Evolutionary conservation across 768 basidiomycete genomes (phyloP).

Genomic region (Mycena sanguinolenta): DNA sequence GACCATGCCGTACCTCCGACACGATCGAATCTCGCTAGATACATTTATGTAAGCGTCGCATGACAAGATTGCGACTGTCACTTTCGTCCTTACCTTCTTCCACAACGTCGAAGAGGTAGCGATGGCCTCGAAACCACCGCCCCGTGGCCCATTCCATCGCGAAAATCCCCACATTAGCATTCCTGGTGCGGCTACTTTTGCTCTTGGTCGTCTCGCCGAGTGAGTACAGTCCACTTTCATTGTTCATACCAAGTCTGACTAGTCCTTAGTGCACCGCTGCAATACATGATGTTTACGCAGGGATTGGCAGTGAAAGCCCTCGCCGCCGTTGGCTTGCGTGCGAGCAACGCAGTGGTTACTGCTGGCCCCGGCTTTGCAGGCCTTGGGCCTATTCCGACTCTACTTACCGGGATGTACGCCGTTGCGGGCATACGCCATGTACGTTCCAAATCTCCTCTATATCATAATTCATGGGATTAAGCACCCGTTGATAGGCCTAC

Average conservation of each 20-base stretch:
- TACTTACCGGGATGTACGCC: conserved; percentile 36
- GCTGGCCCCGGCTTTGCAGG: conserved; percentile 31
- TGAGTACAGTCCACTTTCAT: not conserved
- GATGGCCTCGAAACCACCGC: too few species aligned
- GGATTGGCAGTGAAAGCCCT: conserved; percentile 37
- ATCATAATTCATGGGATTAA: not conserved
- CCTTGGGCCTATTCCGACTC: conserved; percentile 31
- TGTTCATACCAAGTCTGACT: not conserved
- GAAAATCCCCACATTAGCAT: not conserved
- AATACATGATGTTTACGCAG: conserved; percentile 32
- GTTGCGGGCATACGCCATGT: conserved; percentile 29
- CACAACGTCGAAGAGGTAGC: too few species aligned
- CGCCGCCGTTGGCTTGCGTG: conserved; percentile 31
- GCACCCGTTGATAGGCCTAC: conserved; percentile 5
- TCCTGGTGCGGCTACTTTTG: conserved; percentile 14
- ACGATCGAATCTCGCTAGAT: too few species aligned
- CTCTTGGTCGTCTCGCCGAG: conserved; percentile 29
- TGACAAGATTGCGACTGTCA: too few species aligned
- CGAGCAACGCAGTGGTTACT: conserved; percentile 24
- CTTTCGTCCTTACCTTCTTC: too few species aligned
- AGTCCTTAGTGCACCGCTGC: conserved; percentile 31
- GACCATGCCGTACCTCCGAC: too few species aligned
- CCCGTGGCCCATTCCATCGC: too few species aligned
- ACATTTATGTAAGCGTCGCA: too few species aligned
- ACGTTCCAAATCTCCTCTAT: not conserved